Evolutionary conservation across 2,329 filamentous ascomycete species (phyloP).

Genomic region (Cordyceps sp.): DNA sequence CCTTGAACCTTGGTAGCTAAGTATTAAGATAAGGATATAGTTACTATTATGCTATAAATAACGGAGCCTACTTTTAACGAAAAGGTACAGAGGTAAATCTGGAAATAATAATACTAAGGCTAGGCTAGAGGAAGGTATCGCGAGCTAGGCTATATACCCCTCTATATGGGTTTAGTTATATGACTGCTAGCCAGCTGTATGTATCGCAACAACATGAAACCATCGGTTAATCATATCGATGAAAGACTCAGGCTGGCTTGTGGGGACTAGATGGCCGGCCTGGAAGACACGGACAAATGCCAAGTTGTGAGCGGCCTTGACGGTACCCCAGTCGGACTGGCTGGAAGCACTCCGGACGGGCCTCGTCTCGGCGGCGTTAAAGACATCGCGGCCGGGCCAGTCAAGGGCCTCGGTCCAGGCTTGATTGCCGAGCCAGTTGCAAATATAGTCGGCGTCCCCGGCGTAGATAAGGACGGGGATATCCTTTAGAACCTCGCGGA

Average conservation of each 20-base stretch:
- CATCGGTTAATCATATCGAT: conserved; percentile 91
- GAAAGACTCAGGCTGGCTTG: conserved; percentile 79
- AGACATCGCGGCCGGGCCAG: conserved; percentile 74
- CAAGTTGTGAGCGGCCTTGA: conserved; percentile 85
- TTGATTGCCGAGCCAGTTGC: conserved; percentile 97
- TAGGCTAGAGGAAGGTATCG: too few species aligned
- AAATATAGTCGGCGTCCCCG: conserved; percentile 73
- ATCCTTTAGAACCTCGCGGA: conserved; percentile 71
- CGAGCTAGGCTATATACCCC: too few species aligned
- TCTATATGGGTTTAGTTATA: too few species aligned
- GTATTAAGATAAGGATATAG: too few species aligned
- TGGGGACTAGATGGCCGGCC: conserved; percentile 91
- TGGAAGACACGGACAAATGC: conserved; percentile 80
- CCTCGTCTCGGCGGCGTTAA: conserved; percentile 52
- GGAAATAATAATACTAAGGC: too few species aligned
- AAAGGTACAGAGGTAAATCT: too few species aligned
- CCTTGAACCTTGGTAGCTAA: too few species aligned
- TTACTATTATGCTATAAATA: too few species aligned
- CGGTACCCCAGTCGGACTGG: conserved; percentile 40
- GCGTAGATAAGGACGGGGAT: conserved; percentile 93
- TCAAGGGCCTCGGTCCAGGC: conserved; percentile 88
- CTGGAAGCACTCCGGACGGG: conserved; percentile 43
- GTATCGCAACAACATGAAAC: too few species aligned
- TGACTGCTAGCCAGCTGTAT: too few species aligned
- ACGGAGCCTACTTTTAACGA: too few species aligned